phyloP scores from a whole-genome alignment of 805 yeast genomes.

The Candida ipomoeae region DNA sequence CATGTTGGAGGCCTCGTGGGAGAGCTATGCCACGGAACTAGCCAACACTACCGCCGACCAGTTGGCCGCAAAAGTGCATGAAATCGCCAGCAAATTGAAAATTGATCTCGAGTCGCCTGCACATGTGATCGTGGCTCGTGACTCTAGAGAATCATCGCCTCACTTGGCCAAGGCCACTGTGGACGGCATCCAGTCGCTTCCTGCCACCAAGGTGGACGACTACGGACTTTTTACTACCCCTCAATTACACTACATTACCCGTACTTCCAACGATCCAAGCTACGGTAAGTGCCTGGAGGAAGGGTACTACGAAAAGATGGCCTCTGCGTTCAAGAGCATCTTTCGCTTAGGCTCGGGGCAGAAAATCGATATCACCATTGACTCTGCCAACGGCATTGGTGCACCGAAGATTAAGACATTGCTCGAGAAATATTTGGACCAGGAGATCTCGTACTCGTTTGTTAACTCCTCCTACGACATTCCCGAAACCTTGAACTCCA shows the following conservation, averaged over 20 bases:
- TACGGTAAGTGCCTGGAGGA: constrained; percentile 61
- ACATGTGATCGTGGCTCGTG: constrained; percentile 69
- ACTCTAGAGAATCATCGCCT: constrained; percentile 84
- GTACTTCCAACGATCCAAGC: constrained; percentile 60
- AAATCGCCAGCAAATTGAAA: constrained; percentile 35
- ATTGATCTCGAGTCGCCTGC: constrained; percentile 46
- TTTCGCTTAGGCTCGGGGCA: constrained; percentile 18
- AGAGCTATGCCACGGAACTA: constrained; percentile 66
- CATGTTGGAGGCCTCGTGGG: constrained; percentile 86
- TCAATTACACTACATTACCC: constrained; percentile 82
- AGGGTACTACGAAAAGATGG: constrained; percentile 67
- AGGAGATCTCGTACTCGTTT: constrained; percentile 37
- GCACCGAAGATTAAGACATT: constrained; percentile 64
- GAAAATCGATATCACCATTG: constrained; percentile 57
- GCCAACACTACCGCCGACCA: constrained; percentile 62
- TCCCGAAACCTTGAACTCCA: constrained; percentile 61
- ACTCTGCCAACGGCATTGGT: constrained; percentile 97
- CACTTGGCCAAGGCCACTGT: constrained; percentile 52
- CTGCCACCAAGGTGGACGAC: constrained; percentile 43
- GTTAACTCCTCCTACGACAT: constrained; percentile 52
- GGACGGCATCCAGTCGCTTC: constrained; percentile 55
- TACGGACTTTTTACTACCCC: constrained; percentile 85
- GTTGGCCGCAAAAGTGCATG: constrained; percentile 36
- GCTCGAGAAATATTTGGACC: constrained; percentile 35
- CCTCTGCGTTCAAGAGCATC: constrained; percentile 49